phyloP scores from a whole-genome alignment of 192 early-diverging fungal species.

The Thoreauomyces humboldtii region DNA sequence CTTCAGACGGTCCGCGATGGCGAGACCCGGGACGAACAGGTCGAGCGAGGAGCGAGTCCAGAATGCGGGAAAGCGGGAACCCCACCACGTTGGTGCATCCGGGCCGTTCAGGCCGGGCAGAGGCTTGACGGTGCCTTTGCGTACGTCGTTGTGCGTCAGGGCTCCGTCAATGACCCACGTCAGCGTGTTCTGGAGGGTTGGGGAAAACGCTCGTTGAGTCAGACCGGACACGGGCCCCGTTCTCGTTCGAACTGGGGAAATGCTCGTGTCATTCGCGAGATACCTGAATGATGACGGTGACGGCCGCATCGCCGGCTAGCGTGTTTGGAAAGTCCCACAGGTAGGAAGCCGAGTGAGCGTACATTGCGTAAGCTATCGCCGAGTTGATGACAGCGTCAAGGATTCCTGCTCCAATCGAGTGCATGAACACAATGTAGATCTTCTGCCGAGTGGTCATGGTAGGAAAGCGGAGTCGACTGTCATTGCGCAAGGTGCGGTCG shows the following conservation, averaged over 20 bases:
- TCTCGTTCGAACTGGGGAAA: too few species aligned
- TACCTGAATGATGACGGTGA: constrained; percentile 18
- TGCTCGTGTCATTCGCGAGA: too few species aligned
- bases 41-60: neutral
- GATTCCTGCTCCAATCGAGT: constrained; percentile 18
- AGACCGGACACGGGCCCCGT: too few species aligned
- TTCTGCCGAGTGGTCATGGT: constrained; percentile 12
- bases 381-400: constrained; percentile 27
- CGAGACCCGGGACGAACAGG: constrained; percentile 9
- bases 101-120: too few species aligned
- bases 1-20: neutral
- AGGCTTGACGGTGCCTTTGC: constrained; percentile 15
- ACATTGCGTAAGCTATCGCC: constrained; percentile 21
- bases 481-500: too few species aligned
- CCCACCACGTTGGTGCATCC: neutral
- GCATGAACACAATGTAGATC: constrained; percentile 20
- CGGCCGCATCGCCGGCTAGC: constrained; percentile 27
- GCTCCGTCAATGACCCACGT: constrained; percentile 26
- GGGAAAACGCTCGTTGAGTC: too few species aligned
- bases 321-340: constrained; percentile 24
- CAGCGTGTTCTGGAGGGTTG: too few species aligned
- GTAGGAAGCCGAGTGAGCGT: neutral
- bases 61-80: neutral
- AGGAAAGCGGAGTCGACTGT: too few species aligned
- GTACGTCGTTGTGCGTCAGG: constrained; percentile 7